Conservation (phyloP, 176 grass and related monocot species). For the Lolium rigidum region DNA sequence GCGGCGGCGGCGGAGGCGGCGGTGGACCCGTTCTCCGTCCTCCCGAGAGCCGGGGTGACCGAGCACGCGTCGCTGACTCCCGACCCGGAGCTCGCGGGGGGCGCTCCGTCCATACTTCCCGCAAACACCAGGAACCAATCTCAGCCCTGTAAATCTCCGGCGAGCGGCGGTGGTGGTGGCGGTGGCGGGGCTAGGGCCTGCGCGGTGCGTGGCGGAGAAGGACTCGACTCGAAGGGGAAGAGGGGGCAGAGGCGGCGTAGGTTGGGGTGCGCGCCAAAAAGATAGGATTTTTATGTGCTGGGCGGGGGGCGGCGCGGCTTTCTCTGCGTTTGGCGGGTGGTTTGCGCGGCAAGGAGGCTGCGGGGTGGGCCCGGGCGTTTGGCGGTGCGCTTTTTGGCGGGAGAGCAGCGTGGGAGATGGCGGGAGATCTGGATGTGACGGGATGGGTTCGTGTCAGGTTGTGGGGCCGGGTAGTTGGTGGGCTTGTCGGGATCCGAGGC, state of each 20-base stretch:
- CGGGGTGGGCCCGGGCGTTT: background rate
- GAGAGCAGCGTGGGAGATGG: slow-evolving; percentile 38
- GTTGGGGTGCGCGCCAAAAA: slow-evolving; percentile 57
- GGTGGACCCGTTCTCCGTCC: background rate
- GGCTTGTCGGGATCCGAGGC: slow-evolving; percentile 41
- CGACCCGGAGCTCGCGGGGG: slow-evolving; percentile 35
- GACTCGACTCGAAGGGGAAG: background rate
- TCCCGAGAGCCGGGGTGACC: background rate
- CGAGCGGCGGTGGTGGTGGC: slow-evolving; percentile 1
- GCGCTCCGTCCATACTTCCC: slow-evolving; percentile 34
- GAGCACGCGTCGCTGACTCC: slow-evolving; percentile 2
- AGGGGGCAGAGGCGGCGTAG: background rate
- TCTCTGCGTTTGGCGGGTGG: slow-evolving; percentile 11
- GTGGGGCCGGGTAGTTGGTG: background rate
- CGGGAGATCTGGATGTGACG: slow-evolving; percentile 51
- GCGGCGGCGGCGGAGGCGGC: background rate
- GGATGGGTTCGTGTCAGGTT: background rate
- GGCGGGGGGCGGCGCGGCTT: background rate
- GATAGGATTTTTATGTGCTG: background rate
- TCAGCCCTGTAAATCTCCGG: background rate
- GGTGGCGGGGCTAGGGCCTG: slow-evolving; percentile 31
- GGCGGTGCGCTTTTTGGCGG: slow-evolving; percentile 48
- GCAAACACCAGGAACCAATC: background rate
- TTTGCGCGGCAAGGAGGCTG: slow-evolving; percentile 49
- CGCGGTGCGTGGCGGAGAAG: slow-evolving; percentile 22